These are phyloP conservation scores for Prunus persica DNA, from an alignment of 306 rosid species.

Conservation along the genomic window Prunus_persica_NCBIv2 NC_034015.1:15124501-15125000, in stretches of 20 bases:
- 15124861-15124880: constrained; percentile 61
- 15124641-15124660: neutral
- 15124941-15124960: constrained; percentile 43
- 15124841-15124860: constrained; percentile 75
- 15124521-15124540: neutral
- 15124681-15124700: too few relatives aligned
- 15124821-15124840: constrained; percentile 74
- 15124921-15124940: constrained; percentile 51
- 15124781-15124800: constrained; percentile 49
- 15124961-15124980: constrained; percentile 15
- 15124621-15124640: too few relatives aligned
- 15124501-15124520: neutral
- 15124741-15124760: constrained; percentile 57
- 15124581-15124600: neutral
- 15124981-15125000: constrained; percentile 51
- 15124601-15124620: neutral
- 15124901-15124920: constrained; percentile 77
- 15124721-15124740: constrained; percentile 56
- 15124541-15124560: neutral
- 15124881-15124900: constrained; percentile 72
- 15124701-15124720: neutral
- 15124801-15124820: constrained; percentile 80
- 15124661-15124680: neutral
- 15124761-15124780: constrained; percentile 43
- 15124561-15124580: neutral